These are phyloP conservation scores for Phytophthora europaea DNA, from an alignment of 352 stramenopile species.

Conservation along the genomic window DNA sequence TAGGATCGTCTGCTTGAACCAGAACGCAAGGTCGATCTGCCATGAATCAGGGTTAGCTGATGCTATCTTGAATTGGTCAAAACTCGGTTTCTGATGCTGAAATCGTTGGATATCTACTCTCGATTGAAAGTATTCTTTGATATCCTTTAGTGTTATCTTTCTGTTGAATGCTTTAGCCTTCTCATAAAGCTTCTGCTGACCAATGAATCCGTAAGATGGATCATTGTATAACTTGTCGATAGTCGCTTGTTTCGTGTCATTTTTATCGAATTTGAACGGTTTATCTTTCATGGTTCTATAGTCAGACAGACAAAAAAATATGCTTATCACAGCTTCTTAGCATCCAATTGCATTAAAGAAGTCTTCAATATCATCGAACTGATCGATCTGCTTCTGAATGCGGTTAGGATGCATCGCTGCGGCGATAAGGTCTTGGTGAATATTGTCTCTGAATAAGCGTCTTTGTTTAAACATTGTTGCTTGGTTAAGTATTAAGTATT, in stretches of 20 bases:
- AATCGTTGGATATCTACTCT: constrained; percentile 26
- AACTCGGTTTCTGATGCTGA: constrained; percentile 13
- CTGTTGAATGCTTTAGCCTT: constrained; percentile 12
- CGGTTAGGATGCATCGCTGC: too few species aligned
- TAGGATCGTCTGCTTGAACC: constrained; percentile 11
- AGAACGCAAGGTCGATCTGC: constrained; percentile 35
- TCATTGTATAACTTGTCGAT: constrained; percentile 26
- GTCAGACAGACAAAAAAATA: background rate
- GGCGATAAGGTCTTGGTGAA: too few species aligned
- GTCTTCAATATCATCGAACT: too few species aligned
- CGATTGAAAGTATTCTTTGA: constrained; percentile 17
- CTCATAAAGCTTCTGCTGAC: constrained; percentile 26
- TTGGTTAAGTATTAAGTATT: too few species aligned
- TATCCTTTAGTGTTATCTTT: constrained; percentile 15
- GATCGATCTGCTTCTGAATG: too few species aligned
- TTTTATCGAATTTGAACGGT: too few species aligned
- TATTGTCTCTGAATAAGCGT: too few species aligned
- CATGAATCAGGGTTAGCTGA: constrained; percentile 24
- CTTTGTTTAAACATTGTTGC: too few species aligned
- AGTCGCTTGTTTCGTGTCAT: background rate
- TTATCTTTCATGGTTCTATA: background rate
- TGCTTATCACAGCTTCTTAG: background rate
- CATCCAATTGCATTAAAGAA: too few species aligned
- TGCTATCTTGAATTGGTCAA: constrained; percentile 26
- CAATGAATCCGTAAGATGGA: constrained; percentile 12